These are phyloP conservation scores for Aspergillus indologenus DNA, from an alignment of 495 filamentous ascomycete species.

Conservation along the genomic window DNA sequence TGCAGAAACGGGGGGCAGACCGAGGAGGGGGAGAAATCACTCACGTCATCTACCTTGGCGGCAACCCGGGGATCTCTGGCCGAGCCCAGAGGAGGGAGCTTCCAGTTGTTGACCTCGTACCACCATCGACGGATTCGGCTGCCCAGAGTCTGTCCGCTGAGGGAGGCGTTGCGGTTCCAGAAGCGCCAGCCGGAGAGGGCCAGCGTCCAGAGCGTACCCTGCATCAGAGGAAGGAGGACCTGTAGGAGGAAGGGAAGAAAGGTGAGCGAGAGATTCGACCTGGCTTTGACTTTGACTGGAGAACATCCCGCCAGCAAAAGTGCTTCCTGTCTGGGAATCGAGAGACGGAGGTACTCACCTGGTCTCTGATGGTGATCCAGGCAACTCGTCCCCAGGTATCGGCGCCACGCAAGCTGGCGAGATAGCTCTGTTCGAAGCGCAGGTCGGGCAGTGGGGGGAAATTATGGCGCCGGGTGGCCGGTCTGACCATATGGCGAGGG, in stretches of 20 bases:
- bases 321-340: too few relatives aligned
- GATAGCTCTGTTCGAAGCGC: slow-evolving; percentile 95
- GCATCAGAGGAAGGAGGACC: slow-evolving; percentile 78
- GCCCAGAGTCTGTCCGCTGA: slow-evolving; percentile 68
- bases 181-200: slow-evolving; percentile 75
- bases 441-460: slow-evolving; percentile 89
- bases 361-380: slow-evolving; percentile 84
- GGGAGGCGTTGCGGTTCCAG: slow-evolving; percentile 71
- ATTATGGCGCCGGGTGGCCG: slow-evolving; percentile 48
- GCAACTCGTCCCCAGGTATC: slow-evolving; percentile 72
- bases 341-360: slow-evolving; percentile 50
- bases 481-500: slow-evolving; percentile 53
- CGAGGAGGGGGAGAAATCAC: slow-evolving; percentile 20
- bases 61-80: slow-evolving; percentile 32
- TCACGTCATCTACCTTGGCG: slow-evolving; percentile 48
- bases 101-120: slow-evolving; percentile 89
- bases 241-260: slow-evolving; percentile 25
- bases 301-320: too few relatives aligned
- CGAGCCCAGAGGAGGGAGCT: slow-evolving; percentile 43
- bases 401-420: slow-evolving; percentile 75
- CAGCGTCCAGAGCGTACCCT: slow-evolving; percentile 81
- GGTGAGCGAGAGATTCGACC: neutral
- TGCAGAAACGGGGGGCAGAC: neutral
- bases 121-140: slow-evolving; percentile 78
- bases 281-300: too few relatives aligned